Evolutionary conservation across 2,329 filamentous ascomycete species (phyloP), one percentile per base, ranked within the genome.

Genomic region (Raffaelea albimanens): DNA sequence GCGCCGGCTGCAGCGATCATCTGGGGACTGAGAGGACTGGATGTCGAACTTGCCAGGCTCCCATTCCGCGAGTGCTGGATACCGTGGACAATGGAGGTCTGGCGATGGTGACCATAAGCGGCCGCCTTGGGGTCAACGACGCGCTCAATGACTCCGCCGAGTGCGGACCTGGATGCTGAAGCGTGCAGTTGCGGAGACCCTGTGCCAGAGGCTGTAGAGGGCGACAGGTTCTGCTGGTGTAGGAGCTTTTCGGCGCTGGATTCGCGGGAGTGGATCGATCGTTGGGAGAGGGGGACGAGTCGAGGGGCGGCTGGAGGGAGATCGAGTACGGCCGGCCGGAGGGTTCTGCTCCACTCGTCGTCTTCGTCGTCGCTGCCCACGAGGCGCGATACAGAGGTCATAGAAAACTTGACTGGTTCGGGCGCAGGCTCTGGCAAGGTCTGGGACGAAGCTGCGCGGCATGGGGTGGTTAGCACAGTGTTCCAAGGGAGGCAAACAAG

Each of bases 61-160:
- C 89, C 85, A 75, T 94, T 95, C 67, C 91, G 75, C 58, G 79
- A 79, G 78, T 98, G 93, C 64, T 95, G 90, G 56, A 95, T 83
- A 59, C 93, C 91, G 79, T 97, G 87, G 49, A 97, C 90, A 57
- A 97, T 96, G 43, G 91, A 97, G 1, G 91, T 95, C 69, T 98
- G 89, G 47, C 93, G 83, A 67, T 97, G 89, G 64, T 98, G 90
- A 50, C 87, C 87, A 72, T 97, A 82, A 21, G 70, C 59, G 31
- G 67, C 67, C 40, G 66, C 65, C 59, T 80, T 82, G 43, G 68
- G 71, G 55, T 82, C 78, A 50, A 73, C 64, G n/a, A 70, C 60
- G 55, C 75, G 71, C 56, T 79, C 76, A 50, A 72, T 63, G 44
- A 71, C 62, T 29, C 63, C 64, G 48, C 63, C 67, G 22, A 71